Conservation (phyloP, 139 green algal species). For the Dunaliella primolecta region DNA sequence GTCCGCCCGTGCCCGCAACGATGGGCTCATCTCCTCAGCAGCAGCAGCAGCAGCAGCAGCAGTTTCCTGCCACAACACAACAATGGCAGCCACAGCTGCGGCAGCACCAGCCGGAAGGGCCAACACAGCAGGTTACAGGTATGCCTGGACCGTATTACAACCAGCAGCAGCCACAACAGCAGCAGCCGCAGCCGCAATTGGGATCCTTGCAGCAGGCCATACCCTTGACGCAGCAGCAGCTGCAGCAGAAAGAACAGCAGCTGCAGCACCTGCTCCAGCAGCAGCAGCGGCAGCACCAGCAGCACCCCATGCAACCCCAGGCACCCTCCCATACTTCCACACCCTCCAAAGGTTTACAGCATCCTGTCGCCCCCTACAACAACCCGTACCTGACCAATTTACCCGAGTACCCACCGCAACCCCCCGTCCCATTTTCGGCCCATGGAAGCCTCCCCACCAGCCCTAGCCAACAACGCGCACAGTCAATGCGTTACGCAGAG, state of each 20-base stretch:
- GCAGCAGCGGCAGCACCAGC: conserved; percentile 7
- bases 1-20: no score
- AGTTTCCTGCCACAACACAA: no score
- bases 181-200: neutral
- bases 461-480: neutral
- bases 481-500: neutral
- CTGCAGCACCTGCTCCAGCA: neutral
- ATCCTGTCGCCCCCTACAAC: neutral
- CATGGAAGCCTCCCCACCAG: neutral
- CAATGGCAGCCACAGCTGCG: neutral
- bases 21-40: no score
- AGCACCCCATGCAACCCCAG: neutral
- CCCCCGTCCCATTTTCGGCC: no score
- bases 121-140: neutral
- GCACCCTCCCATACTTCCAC: neutral
- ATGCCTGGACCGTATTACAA: neutral
- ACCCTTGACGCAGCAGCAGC: conserved; percentile 1
- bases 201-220: neutral
- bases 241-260: conserved; percentile 5
- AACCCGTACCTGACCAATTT: neutral
- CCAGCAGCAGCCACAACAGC: neutral
- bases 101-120: conserved; percentile 1
- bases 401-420: neutral
- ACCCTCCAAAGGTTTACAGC: neutral
- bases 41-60: no score